Evolutionary conservation across 352 stramenopile genomes (phyloP), one percentile per base, ranked within the genome.

Genomic region (Phytopythium mirpurense): DNA sequence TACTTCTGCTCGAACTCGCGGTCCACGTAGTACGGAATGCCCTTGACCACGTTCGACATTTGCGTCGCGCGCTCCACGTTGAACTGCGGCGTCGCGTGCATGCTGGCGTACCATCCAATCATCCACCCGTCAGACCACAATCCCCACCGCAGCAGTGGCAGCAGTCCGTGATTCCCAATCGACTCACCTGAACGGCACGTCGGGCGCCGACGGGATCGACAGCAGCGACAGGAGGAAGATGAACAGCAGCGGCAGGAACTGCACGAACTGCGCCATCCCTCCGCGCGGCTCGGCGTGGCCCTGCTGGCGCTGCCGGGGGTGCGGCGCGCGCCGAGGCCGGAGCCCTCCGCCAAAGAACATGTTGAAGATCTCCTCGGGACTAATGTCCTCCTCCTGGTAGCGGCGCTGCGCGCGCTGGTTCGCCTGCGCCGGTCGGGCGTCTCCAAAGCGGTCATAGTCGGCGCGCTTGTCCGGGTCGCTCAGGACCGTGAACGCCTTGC

Each of bases 401-500:
- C 76, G 69, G 9, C 72, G 74, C 26, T 75, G 65, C 32, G 67
- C 67, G 16, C 60, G 45, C 18, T 73, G 58, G 23, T 53, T 44
- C 18, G 67, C 62, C 31, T 78, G 68, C 48, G 79, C 60, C 0
- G 78, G 72, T 8, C 62, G 65, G 41, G 67, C 72, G 43, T 91
- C 81, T 6, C 82, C 87, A 47, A 82, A 91, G 9, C 72, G 76
- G 46, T 96, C 86, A 54, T 96, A 97, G 54, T 95, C 76, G 40
- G 81, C 70, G 24, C 86, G 83, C 62, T 97, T 97, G 41, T 96
- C 77, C 1, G 78, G 72, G 60, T 97, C 88, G 41, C 86, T 96
- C 40, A 97, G 67, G 23, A 93, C 84, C 10, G 85, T 84, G 71
- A 98, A 99, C 14, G 97, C 97, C 32, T 97, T 90, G 53, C 85